Conservation (phyloP, 306 rosid genomes). For the Cucurbita pepo region DNA sequence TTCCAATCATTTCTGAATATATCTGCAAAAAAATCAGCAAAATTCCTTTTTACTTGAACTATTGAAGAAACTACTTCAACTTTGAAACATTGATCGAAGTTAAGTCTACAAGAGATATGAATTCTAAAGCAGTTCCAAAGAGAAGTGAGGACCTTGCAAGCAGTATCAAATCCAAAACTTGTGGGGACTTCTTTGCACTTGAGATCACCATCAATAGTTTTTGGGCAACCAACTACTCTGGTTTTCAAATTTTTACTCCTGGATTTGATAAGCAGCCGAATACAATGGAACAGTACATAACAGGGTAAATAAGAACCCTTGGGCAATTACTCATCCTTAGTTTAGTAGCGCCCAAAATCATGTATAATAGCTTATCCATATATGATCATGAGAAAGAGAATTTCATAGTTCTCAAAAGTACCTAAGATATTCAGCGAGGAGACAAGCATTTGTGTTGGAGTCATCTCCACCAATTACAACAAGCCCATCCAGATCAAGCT, state of each 20-base stretch:
- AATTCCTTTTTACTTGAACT: not conserved
- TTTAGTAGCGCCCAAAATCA: too few species aligned
- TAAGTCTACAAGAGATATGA: not conserved
- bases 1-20: constrained; percentile 98
- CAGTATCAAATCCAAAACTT: constrained; percentile 97
- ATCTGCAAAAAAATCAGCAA: constrained; percentile 29
- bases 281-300: not conserved
- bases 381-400: not conserved
- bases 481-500: constrained; percentile 91
- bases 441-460: constrained; percentile 98
- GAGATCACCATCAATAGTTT: constrained; percentile 94
- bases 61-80: not conserved
- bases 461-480: constrained; percentile 99
- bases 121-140: not conserved
- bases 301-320: not conserved
- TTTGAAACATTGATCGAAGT: not conserved
- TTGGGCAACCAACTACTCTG: constrained; percentile 83
- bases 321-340: too few species aligned
- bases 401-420: not conserved
- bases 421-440: constrained; percentile 97
- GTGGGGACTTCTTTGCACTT: constrained; percentile 94
- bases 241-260: constrained; percentile 75
- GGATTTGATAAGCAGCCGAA: not conserved
- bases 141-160: constrained; percentile 60
- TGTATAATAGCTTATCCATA: not conserved